Evolutionary conservation across 2,329 filamentous ascomycete species (phyloP).

Genomic region (Thelonectria olida): DNA sequence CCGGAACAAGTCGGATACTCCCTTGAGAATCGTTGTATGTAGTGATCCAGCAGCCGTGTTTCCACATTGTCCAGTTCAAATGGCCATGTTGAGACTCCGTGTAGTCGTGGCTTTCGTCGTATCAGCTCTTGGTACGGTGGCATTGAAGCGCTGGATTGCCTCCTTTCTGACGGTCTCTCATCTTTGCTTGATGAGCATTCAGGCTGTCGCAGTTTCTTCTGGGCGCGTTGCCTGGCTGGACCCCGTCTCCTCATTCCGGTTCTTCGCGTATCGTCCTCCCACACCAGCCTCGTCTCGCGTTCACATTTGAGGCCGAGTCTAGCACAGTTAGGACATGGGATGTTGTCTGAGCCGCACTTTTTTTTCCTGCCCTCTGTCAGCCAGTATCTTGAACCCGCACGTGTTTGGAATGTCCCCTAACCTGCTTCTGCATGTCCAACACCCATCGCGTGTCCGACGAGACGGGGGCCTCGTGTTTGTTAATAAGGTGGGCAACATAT

Average conservation of each 20-base stretch:
- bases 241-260: slow-evolving; percentile 26
- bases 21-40: slow-evolving; percentile 30
- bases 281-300: slow-evolving; percentile 21
- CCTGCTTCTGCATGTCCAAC: slow-evolving; percentile 2
- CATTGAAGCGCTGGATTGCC: neutral
- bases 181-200: neutral
- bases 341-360: slow-evolving; percentile 18
- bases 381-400: neutral
- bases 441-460: neutral
- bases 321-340: slow-evolving; percentile 23
- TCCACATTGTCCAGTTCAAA: slow-evolving; percentile 19
- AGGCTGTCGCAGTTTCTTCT: neutral
- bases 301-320: slow-evolving; percentile 21
- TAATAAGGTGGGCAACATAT: no score
- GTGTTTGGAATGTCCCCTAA: neutral
- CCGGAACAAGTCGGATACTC: slow-evolving; percentile 28
- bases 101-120: neutral
- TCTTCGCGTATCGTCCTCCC: slow-evolving; percentile 30
- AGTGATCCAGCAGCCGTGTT: slow-evolving; percentile 26
- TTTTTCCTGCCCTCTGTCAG: slow-evolving; percentile 5
- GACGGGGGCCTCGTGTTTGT: no score
- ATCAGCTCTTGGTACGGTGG: neutral
- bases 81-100: slow-evolving; percentile 22
- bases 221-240: neutral
- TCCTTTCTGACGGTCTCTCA: no score